Percentiles rank a stretch among this genome's conserved stretches.
Conservation (phyloP, 768 basidiomycete species). For the Boletales sp. region DNA sequence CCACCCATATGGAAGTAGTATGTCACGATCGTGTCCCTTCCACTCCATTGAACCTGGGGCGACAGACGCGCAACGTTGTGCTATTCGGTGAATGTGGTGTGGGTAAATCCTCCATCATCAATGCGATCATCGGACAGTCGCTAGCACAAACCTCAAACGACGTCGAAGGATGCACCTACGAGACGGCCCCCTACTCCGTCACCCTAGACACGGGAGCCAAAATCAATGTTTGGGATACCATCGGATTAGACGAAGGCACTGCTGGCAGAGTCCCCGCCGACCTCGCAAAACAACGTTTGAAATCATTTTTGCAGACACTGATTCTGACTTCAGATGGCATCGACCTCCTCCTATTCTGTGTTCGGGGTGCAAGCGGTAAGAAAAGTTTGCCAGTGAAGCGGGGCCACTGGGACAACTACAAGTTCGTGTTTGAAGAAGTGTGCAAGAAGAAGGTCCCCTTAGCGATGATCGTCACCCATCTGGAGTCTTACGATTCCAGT, state of each 20-base stretch:
- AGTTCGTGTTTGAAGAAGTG: slow-evolving; percentile 20
- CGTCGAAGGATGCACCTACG: slow-evolving; percentile 28
- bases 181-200: slow-evolving; percentile 15
- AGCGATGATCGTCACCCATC: slow-evolving; percentile 24
- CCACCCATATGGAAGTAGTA: slow-evolving; percentile 5
- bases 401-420: slow-evolving; percentile 18
- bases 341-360: slow-evolving; percentile 25
- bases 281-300: slow-evolving; percentile 16
- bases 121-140: slow-evolving; percentile 27
- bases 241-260: slow-evolving; percentile 32
- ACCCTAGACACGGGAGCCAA: slow-evolving; percentile 11
- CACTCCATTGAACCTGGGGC: background rate
- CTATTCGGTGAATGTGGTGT: slow-evolving; percentile 33
- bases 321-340: slow-evolving; percentile 15
- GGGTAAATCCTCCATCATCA: slow-evolving; percentile 41
- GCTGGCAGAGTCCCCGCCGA: slow-evolving; percentile 13
- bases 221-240: slow-evolving; percentile 33
- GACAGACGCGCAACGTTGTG: slow-evolving; percentile 30
- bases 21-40: background rate
- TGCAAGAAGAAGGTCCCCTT: slow-evolving; percentile 24
- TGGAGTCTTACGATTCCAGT: slow-evolving; percentile 24
- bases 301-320: slow-evolving; percentile 27
- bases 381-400: slow-evolving; percentile 14
- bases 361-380: slow-evolving; percentile 21
- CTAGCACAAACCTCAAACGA: slow-evolving; percentile 27